Evolutionary conservation across 2,329 filamentous ascomycete species (phyloP).

Genomic region (Botrytis hyacinthi): DNA sequence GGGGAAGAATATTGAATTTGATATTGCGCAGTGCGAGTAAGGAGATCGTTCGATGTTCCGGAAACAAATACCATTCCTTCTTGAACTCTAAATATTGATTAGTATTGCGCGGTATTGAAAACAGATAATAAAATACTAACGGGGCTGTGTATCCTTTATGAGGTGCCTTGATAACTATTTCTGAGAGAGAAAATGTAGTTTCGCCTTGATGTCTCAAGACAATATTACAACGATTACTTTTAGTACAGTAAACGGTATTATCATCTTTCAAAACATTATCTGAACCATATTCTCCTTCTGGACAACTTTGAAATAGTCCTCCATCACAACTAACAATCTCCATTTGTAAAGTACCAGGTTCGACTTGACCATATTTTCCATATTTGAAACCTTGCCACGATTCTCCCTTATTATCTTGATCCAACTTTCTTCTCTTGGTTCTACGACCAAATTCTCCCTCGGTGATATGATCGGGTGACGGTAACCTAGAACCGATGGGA

Average conservation of each 20-base stretch:
- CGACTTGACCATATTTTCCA: slow-evolving; percentile 82
- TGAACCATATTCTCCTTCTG: slow-evolving; percentile 54
- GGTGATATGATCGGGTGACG: slow-evolving; percentile 29
- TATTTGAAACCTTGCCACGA: slow-evolving; percentile 66
- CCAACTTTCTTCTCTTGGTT: slow-evolving; percentile 68
- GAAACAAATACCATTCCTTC: slow-evolving; percentile 90
- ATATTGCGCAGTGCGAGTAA: slow-evolving; percentile 71
- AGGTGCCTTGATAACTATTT: slow-evolving; percentile 84
- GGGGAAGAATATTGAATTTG: slow-evolving; percentile 61
- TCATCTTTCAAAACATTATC: slow-evolving; percentile 85
- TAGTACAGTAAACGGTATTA: slow-evolving; percentile 83
- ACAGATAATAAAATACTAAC: slow-evolving; percentile 53
- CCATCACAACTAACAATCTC: slow-evolving; percentile 89
- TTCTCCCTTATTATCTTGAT: slow-evolving; percentile 55
- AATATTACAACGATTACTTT: slow-evolving; percentile 83
- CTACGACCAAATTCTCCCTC: slow-evolving; percentile 51
- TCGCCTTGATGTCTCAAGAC: slow-evolving; percentile 77
- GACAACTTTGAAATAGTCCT: slow-evolving; percentile 59
- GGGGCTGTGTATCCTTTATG: slow-evolving; percentile 77
- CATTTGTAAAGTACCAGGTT: slow-evolving; percentile 78
- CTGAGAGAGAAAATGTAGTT: slow-evolving; percentile 78
- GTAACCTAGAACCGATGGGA: slow-evolving; percentile 27
- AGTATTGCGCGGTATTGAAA: slow-evolving; percentile 18
- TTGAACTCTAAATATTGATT: slow-evolving; percentile 60
- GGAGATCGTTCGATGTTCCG: slow-evolving; percentile 76